Evolutionary conservation across 352 stramenopile genomes (phyloP).

Genomic region (Phytophthora sp.): DNA sequence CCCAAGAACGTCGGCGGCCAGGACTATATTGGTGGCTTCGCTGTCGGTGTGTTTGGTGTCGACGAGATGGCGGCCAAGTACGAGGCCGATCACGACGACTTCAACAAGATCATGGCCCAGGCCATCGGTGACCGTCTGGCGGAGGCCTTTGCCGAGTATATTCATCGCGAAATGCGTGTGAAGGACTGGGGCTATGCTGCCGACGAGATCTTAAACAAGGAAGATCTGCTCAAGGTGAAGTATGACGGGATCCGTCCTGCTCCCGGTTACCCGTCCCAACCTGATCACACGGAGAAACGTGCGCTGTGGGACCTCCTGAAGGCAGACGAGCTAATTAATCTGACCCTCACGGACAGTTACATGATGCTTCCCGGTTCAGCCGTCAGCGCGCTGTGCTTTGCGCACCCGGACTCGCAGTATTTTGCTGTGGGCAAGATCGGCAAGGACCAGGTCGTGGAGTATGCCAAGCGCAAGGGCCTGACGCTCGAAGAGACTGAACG

Average conservation of each 20-base stretch:
- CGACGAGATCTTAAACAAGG: constrained; percentile 89
- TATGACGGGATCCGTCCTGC: constrained; percentile 98
- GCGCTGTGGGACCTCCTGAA: constrained; percentile 97
- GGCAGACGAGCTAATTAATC: constrained; percentile 92
- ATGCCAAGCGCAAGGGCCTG: constrained; percentile 93
- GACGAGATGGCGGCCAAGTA: constrained; percentile 93
- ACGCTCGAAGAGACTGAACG: constrained; percentile 90
- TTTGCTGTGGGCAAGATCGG: constrained; percentile 97
- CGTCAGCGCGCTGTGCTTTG: constrained; percentile 96
- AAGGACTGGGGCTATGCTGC: constrained; percentile 96
- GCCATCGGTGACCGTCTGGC: constrained; percentile 68
- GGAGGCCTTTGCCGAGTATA: constrained; percentile 96
- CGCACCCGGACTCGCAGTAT: constrained; percentile 95
- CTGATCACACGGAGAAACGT: constrained; percentile 98
- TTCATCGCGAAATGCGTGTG: constrained; percentile 96
- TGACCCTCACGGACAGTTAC: constrained; percentile 93
- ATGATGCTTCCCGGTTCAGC: constrained; percentile 96
- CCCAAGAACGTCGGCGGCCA: constrained; percentile 47
- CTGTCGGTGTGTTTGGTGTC: constrained; percentile 96
- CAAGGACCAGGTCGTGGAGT: constrained; percentile 96
- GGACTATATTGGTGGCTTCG: constrained; percentile 96
- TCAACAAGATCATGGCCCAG: constrained; percentile 98
- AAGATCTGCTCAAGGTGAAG: constrained; percentile 98
- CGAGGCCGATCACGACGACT: constrained; percentile 96
- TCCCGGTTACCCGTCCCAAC: constrained; percentile 97